phyloP scores from a whole-genome alignment of 192 early-diverging fungal species.

The Coemansia sp. region DNA sequence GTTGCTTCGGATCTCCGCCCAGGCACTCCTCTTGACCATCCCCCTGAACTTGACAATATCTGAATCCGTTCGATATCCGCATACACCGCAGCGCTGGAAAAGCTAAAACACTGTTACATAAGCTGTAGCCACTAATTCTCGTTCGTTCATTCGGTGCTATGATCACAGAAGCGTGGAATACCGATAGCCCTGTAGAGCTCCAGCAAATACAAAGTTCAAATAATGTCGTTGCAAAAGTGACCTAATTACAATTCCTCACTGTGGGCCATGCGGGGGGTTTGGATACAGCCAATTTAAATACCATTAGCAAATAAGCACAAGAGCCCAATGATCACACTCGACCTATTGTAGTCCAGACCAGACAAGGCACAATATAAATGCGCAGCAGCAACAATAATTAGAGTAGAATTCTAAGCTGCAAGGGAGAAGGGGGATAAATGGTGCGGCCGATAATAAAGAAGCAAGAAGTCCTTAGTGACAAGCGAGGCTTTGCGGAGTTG shows the following conservation, averaged over 20 bases:
- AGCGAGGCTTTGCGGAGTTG: slow-evolving; percentile 4
- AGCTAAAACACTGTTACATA: slow-evolving; percentile 4
- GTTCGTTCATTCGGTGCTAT: not conserved
- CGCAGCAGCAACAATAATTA: slow-evolving; percentile 6
- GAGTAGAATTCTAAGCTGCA: not conserved
- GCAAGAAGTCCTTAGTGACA: not conserved
- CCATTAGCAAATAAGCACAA: not conserved
- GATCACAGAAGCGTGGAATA: not conserved
- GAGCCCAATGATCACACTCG: not conserved
- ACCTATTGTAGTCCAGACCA: slow-evolving; percentile 1
- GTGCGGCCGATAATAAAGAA: not conserved
- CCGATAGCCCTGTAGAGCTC: not conserved
- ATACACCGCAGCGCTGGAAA: not conserved
- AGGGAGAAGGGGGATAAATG: not conserved
- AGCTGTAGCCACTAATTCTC: not conserved
- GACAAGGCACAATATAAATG: not conserved
- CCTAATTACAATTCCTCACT: not conserved
- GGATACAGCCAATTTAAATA: not conserved
- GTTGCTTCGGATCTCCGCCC: slow-evolving; percentile 7
- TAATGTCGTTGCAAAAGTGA: not conserved
- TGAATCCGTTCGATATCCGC: not conserved
- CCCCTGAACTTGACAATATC: not conserved
- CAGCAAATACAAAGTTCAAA: not conserved
- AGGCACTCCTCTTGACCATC: slow-evolving; percentile 3
- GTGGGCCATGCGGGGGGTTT: slow-evolving; percentile 1